Evolutionary conservation across 306 rosid genomes (phyloP), one percentile per base, ranked within the genome.

Genomic region (Morella rubra): DNA sequence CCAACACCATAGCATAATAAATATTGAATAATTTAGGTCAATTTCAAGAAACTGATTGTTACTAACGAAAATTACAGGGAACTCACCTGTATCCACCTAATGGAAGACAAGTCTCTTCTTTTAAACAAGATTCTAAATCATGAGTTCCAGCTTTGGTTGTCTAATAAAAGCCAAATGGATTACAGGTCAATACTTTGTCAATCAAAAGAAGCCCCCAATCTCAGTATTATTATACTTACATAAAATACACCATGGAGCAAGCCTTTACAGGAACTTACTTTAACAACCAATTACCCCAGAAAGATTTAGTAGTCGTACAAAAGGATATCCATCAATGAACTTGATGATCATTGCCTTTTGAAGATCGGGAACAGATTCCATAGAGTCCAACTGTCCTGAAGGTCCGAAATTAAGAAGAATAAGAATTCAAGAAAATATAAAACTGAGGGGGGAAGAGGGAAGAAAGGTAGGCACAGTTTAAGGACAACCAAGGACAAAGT

Each of bases 11-110:
- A 59, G 91, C 97, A n/a, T n/a, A n/a, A 51, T 3, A 51, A 14
- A 51, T 10, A 11, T 51, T 51, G 15, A 51, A 13, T 4, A 50
- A 50, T 3, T 51, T 51, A 0, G 13, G 55, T 51, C 55, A 51
- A n/a, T n/a, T n/a, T n/a, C n/a, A n/a, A n/a, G n/a, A n/a, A n/a
- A n/a, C n/a, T n/a, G n/a, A n/a, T n/a, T n/a, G n/a, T n/a, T n/a
- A n/a, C n/a, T n/a, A n/a, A n/a, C n/a, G n/a, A n/a, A n/a, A n/a
- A n/a, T n/a, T n/a, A n/a, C 46, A 77, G 54, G 83, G 80, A 85
- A 81, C 77, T 81, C 85, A 91, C 97, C 98, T 93, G 96, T 91
- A 93, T 90, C 98, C 98, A 81, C 98, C 97, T 87, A 93, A 89
- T 24, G 98, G 98, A 77, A 90, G 96, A 79, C 98, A 93, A 14